These are phyloP conservation scores for Nothomitra cinnamomea DNA, from an alignment of 2,329 filamentous ascomycete genomes.

Conservation along the genomic window DNA sequence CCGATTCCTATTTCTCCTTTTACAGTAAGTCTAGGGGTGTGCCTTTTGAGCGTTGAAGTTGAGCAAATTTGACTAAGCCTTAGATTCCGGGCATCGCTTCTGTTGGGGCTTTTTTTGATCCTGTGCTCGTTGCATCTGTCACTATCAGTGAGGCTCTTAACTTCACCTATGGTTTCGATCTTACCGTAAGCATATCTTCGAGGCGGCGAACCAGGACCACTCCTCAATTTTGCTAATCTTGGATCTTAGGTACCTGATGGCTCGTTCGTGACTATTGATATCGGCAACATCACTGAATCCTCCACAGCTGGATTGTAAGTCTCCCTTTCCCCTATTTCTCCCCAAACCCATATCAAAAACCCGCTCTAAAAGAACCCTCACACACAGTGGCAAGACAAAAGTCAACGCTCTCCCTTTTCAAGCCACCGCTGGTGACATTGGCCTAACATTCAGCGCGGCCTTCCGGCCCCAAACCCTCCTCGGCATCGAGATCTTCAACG, in stretches of 20 bases:
- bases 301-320: background rate
- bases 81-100: background rate
- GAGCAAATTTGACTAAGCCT: background rate
- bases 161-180: background rate
- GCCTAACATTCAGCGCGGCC: background rate
- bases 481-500: background rate
- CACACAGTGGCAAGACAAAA: background rate
- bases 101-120: background rate
- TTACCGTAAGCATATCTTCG: background rate
- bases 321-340: background rate
- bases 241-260: background rate
- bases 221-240: background rate
- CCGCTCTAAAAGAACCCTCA: background rate
- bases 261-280: background rate
- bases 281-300: background rate
- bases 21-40: background rate
- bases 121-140: background rate
- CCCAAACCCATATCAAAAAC: too few species aligned
- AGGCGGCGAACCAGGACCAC: background rate
- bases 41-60: background rate
- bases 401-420: background rate
- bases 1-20: background rate
- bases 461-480: background rate
- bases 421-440: background rate
- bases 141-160: background rate